A percentile compares a stretch with the other conserved stretches of the same genome.
These are phyloP conservation scores for Microdochium trichocladiopsis DNA, from an alignment of 2,329 filamentous ascomycete genomes.

Conservation along the genomic window DNA sequence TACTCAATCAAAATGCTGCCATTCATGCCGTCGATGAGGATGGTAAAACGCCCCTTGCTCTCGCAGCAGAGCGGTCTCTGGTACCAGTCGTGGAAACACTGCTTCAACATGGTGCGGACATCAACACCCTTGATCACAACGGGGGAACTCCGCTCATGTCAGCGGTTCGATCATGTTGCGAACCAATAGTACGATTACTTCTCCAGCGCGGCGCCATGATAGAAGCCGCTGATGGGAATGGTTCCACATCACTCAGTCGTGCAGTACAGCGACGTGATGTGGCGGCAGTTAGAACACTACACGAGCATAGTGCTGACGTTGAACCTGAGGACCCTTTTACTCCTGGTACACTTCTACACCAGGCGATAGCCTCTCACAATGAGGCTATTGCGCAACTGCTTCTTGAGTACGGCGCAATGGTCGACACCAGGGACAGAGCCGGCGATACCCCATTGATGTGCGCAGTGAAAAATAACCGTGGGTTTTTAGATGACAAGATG, in stretches of 20 bases:
- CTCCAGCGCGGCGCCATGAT: conserved; percentile 4
- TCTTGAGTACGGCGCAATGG: not conserved
- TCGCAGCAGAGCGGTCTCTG: too few species aligned
- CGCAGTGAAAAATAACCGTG: too few species aligned
- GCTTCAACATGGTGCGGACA: not conserved
- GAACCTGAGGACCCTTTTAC: not conserved
- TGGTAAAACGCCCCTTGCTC: too few species aligned
- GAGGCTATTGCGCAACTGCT: not conserved
- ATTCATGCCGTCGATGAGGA: too few species aligned
- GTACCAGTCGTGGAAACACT: not conserved
- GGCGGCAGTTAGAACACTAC: conserved; percentile 8
- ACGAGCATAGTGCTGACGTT: conserved; percentile 1
- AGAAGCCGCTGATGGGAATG: not conserved
- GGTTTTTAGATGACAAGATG: not conserved
- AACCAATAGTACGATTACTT: conserved; percentile 9
- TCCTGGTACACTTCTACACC: not conserved
- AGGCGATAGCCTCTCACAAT: not conserved
- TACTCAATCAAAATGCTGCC: too few species aligned
- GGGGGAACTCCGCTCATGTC: conserved; percentile 11
- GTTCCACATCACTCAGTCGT: conserved; percentile 9
- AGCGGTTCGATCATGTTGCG: conserved; percentile 13
- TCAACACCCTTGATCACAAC: not conserved
- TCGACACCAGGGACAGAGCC: not conserved
- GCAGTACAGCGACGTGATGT: conserved; percentile 11
- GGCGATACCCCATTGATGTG: not conserved